These are phyloP conservation scores for Lactifluus piperatus DNA, from an alignment of 768 basidiomycete species.

Conservation along the genomic window DNA sequence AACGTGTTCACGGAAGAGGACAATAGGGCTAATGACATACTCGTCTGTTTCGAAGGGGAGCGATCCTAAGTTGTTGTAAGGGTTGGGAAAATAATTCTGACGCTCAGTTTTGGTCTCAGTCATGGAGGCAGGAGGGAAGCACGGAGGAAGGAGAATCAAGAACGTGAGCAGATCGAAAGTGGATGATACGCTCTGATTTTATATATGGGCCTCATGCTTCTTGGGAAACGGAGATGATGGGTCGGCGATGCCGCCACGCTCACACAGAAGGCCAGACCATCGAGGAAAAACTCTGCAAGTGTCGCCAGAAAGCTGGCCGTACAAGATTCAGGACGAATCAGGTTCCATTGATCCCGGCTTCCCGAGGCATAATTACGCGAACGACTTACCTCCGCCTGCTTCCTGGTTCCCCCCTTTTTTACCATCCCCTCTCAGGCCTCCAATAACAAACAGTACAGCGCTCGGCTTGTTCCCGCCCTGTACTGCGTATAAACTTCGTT, in stretches of 20 bases:
- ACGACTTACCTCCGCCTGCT: constrained; percentile 14
- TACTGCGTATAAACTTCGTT: neutral
- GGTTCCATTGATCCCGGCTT: constrained; percentile 19
- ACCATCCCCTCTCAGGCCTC: constrained; percentile 3
- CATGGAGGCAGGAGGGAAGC: constrained; percentile 20
- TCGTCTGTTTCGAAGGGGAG: constrained; percentile 10
- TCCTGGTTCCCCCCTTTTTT: constrained; percentile 13
- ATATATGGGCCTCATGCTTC: constrained; percentile 15
- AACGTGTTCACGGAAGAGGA: neutral
- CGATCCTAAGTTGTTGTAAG: constrained; percentile 11
- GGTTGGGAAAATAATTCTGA: constrained; percentile 4
- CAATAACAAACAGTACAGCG: constrained; percentile 17
- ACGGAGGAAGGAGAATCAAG: constrained; percentile 19
- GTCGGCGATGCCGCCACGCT: constrained; percentile 19
- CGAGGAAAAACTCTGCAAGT: constrained; percentile 11
- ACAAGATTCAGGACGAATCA: constrained; percentile 18
- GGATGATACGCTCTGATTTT: constrained; percentile 15
- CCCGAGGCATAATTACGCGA: constrained; percentile 20
- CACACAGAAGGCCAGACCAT: constrained; percentile 19
- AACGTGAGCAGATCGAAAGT: constrained; percentile 17
- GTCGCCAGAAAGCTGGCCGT: constrained; percentile 12
- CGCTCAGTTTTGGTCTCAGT: constrained; percentile 15
- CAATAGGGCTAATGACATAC: constrained; percentile 4
- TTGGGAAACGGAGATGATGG: constrained; percentile 19
- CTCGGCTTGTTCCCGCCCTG: constrained; percentile 12